Conservation (phyloP, 2,329 filamentous ascomycete species). For the Zymoseptoria passerinii region DNA sequence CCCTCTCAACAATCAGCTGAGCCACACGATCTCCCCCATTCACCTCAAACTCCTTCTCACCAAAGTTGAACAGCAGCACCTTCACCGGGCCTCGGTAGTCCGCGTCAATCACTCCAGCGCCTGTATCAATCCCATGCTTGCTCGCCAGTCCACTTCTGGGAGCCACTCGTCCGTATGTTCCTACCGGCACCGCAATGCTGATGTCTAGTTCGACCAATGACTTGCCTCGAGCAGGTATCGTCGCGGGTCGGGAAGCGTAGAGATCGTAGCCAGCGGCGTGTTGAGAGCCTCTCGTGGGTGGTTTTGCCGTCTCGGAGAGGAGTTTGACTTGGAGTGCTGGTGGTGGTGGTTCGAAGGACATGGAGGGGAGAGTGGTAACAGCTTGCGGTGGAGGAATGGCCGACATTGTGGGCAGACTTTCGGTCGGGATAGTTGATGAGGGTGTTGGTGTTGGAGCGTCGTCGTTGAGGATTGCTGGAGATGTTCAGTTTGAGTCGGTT, state of each 20-base stretch:
- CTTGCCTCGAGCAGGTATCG: slow-evolving; percentile 74
- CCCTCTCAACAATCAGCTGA: slow-evolving; percentile 83
- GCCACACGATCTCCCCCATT: slow-evolving; percentile 84
- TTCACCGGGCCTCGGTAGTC: slow-evolving; percentile 94
- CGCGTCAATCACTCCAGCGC: slow-evolving; percentile 93
- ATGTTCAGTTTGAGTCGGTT: neutral
- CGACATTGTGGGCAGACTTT: slow-evolving; percentile 20
- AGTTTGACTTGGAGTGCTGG: slow-evolving; percentile 81
- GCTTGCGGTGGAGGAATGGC: slow-evolving; percentile 11
- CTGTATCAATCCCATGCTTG: slow-evolving; percentile 94
- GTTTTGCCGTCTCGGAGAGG: slow-evolving; percentile 66
- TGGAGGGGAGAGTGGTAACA: slow-evolving; percentile 23
- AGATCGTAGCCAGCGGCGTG: slow-evolving; percentile 92
- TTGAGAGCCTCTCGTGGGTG: slow-evolving; percentile 80
- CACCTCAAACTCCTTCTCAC: slow-evolving; percentile 70
- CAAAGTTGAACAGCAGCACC: slow-evolving; percentile 89
- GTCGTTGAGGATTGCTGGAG: slow-evolving; percentile 31
- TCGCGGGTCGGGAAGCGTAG: slow-evolving; percentile 63
- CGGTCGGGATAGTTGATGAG: slow-evolving; percentile 15
- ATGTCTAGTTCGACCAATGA: slow-evolving; percentile 85
- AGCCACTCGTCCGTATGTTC: slow-evolving; percentile 65
- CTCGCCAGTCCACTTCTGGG: slow-evolving; percentile 25
- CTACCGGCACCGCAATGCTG: slow-evolving; percentile 78
- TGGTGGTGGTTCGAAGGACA: slow-evolving; percentile 31
- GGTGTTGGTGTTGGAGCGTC: slow-evolving; percentile 28